Conservation (phyloP, 208 protist species). For the Trichomonas tenax region DNA sequence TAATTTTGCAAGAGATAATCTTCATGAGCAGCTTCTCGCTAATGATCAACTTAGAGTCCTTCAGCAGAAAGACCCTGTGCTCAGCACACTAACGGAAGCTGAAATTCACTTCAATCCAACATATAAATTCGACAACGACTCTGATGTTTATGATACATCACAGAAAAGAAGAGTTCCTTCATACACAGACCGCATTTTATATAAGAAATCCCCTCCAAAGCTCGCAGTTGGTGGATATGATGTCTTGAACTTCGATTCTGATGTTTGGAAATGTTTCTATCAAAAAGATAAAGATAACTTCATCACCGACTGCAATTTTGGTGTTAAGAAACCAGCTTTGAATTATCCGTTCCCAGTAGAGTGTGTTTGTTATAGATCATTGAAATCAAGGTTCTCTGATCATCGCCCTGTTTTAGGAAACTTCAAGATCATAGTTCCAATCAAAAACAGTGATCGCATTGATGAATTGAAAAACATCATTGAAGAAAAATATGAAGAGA, state of each 20-base stretch:
- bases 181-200: constrained; percentile 33
- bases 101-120: constrained; percentile 38
- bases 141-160: constrained; percentile 25
- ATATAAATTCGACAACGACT: constrained; percentile 39
- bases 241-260: not conserved
- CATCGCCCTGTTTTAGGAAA: constrained; percentile 30
- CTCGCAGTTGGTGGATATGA: no score
- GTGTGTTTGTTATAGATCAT: not conserved
- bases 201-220: not conserved
- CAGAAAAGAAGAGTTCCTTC: constrained; percentile 33
- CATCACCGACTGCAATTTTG: not conserved
- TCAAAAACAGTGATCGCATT: not conserved
- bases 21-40: not conserved
- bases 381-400: constrained; percentile 16
- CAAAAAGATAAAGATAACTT: not conserved
- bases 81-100: constrained; percentile 32
- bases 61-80: not conserved
- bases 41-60: not conserved
- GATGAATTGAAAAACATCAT: not conserved
- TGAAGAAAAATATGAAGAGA: not conserved
- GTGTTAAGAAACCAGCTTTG: not conserved
- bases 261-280: not conserved
- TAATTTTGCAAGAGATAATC: not conserved
- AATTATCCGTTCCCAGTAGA: not conserved
- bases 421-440: not conserved